phyloP scores from a whole-genome alignment of 1,284 basidiomycete species.

The Irpex sp. region DNA sequence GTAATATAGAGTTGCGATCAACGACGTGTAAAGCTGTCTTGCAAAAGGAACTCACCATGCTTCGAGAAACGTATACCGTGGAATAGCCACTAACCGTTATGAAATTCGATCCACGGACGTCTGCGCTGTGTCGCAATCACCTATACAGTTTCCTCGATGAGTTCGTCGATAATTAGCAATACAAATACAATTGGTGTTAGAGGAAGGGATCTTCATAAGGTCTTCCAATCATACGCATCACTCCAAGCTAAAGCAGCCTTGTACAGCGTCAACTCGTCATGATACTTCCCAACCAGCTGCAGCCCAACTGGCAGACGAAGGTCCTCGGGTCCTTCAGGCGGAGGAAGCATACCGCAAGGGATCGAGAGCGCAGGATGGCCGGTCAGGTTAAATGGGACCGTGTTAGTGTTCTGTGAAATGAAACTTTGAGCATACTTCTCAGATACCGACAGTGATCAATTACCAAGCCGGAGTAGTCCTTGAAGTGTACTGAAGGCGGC shows the following conservation, averaged over 20 bases:
- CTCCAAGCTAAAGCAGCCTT: constrained; percentile 31
- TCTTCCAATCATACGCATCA: constrained; percentile 26
- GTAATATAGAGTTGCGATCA: not conserved
- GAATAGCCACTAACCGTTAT: too few species aligned
- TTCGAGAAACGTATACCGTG: too few species aligned
- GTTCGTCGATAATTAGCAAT: not conserved
- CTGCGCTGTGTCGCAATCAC: too few species aligned
- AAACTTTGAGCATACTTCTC: not conserved
- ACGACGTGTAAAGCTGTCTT: too few species aligned
- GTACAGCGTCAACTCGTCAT: constrained; percentile 28
- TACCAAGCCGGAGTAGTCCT: constrained; percentile 19
- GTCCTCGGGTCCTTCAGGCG: constrained; percentile 22
- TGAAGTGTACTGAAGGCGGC: constrained; percentile 14
- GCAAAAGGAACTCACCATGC: too few species aligned
- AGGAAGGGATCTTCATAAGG: not conserved
- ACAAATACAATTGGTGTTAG: too few species aligned
- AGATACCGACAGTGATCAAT: not conserved
- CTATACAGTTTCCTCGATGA: too few species aligned
- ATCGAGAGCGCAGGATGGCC: constrained; percentile 29
- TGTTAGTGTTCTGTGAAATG: constrained; percentile 15
- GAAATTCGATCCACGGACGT: too few species aligned
- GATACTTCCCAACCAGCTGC: constrained; percentile 30
- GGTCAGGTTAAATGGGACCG: constrained; percentile 23
- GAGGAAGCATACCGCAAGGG: constrained; percentile 27
- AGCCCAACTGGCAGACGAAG: constrained; percentile 29